These are phyloP conservation scores for Pezicula carpinea DNA, from an alignment of 2,329 filamentous ascomycete genomes.

Conservation along the genomic window DNA sequence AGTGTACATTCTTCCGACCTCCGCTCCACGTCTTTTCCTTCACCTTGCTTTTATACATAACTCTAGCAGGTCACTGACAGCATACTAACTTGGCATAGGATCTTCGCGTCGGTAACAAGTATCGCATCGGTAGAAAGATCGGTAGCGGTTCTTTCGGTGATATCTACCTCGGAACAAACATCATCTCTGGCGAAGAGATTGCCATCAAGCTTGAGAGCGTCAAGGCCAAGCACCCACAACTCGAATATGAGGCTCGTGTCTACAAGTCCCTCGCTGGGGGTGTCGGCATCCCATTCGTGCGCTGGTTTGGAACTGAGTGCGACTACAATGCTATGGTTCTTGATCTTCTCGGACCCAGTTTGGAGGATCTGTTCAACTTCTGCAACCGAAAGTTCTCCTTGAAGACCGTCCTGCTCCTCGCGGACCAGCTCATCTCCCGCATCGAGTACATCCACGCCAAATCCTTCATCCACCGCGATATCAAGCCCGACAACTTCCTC, in stretches of 20 bases:
- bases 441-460: constrained; percentile 99
- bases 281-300: constrained; percentile 96
- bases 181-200: constrained; percentile 98
- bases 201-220: constrained; percentile 99
- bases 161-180: constrained; percentile 98
- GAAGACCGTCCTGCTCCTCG: constrained; percentile 94
- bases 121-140: constrained; percentile 99
- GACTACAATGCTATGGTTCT: constrained; percentile 99
- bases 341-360: constrained; percentile 87
- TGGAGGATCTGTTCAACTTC: constrained; percentile 99
- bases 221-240: constrained; percentile 98
- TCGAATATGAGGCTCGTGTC: constrained; percentile 97
- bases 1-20: constrained; percentile 8
- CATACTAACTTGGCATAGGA: constrained; percentile 54
- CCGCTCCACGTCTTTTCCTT: constrained; percentile 1
- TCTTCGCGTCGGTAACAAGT: constrained; percentile 98
- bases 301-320: constrained; percentile 99
- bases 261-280: constrained; percentile 88
- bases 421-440: constrained; percentile 96
- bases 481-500: constrained; percentile 99
- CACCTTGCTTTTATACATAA: not conserved
- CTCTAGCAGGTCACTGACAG: not conserved
- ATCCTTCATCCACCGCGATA: constrained; percentile 98
- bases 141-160: constrained; percentile 97
- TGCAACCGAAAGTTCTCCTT: constrained; percentile 99